Evolutionary conservation across 345 rosid species (phyloP).

Genomic region (Lepidium didymum): DNA sequence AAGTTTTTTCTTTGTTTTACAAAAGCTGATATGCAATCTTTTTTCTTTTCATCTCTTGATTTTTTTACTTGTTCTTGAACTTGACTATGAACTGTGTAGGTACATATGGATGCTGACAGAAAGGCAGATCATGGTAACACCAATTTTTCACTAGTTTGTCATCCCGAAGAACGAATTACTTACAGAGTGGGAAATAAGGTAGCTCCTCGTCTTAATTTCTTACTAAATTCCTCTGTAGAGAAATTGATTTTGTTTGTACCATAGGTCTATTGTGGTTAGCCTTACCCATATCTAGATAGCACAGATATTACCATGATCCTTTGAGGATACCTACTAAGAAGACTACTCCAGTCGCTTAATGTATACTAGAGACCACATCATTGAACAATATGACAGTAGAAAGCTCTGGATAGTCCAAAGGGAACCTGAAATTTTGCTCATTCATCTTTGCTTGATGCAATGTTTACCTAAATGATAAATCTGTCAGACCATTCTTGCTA

Average conservation of each 20-base stretch:
- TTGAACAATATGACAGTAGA: neutral
- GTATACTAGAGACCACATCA: neutral
- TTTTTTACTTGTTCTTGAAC: neutral
- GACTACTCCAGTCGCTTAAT: neutral
- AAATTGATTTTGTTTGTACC: neutral
- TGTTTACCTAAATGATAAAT: neutral
- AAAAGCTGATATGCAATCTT: neutral
- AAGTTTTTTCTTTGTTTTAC: neutral
- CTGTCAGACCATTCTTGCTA: neutral
- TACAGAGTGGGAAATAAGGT: constrained; percentile 84
- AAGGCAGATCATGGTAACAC: constrained; percentile 56
- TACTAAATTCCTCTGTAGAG: neutral
- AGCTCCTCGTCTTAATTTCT: constrained; percentile 1
- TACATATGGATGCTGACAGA: constrained; percentile 91
- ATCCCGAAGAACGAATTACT: constrained; percentile 56
- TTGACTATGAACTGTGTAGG: constrained; percentile 37
- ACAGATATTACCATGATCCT: neutral
- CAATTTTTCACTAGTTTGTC: constrained; percentile 26
- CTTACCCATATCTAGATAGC: neutral
- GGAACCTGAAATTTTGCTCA: neutral
- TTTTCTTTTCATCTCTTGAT: neutral
- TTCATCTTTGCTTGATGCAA: neutral
- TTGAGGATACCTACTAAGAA: neutral
- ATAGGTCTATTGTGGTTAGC: neutral
- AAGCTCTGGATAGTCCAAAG: neutral